Conservation (phyloP, 805 yeast species). For the Debaryomyces castellii region DNA sequence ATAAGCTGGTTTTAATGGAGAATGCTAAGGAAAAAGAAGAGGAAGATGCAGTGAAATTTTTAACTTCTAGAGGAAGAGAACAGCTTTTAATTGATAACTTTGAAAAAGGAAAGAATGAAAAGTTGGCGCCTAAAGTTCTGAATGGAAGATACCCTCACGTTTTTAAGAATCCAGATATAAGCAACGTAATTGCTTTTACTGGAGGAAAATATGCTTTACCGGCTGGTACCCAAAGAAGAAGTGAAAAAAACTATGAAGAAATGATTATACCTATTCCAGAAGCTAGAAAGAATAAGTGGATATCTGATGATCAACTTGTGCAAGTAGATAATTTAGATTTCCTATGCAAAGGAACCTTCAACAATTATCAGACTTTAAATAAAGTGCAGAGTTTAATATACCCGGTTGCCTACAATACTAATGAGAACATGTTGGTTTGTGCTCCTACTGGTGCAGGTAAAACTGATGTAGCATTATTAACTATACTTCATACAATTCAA, state of each 20-base stretch:
- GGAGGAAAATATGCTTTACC: slow-evolving; percentile 85
- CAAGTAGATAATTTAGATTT: slow-evolving; percentile 65
- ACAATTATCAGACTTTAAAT: slow-evolving; percentile 73
- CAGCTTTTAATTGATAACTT: slow-evolving; percentile 53
- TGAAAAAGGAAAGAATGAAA: slow-evolving; percentile 47
- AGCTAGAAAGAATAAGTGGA: slow-evolving; percentile 43
- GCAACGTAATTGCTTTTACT: slow-evolving; percentile 64
- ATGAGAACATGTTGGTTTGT: slow-evolving; percentile 93
- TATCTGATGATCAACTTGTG: slow-evolving; percentile 48
- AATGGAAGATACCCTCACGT: slow-evolving; percentile 81
- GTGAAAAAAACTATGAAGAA: slow-evolving; percentile 70
- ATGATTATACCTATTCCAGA: slow-evolving; percentile 77
- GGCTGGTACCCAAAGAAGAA: slow-evolving; percentile 68
- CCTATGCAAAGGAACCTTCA: slow-evolving; percentile 81
- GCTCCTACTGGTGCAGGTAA: slow-evolving; percentile 99
- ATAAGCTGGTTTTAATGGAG: slow-evolving; percentile 25
- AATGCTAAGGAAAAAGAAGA: slow-evolving; percentile 14
- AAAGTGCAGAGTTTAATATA: slow-evolving; percentile 87
- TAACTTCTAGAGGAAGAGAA: slow-evolving; percentile 57
- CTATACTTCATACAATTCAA: slow-evolving; percentile 75
- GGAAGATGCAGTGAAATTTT: slow-evolving; percentile 20
- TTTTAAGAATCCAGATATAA: slow-evolving; percentile 65
- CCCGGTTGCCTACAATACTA: slow-evolving; percentile 89
- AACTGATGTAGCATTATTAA: slow-evolving; percentile 84
- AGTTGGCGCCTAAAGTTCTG: slow-evolving; percentile 44